A percentile compares a stretch with the other conserved stretches of the same genome.
Evolutionary conservation across 2,329 filamentous ascomycete species (phyloP).

Genomic region (Aureobasidium sp.): DNA sequence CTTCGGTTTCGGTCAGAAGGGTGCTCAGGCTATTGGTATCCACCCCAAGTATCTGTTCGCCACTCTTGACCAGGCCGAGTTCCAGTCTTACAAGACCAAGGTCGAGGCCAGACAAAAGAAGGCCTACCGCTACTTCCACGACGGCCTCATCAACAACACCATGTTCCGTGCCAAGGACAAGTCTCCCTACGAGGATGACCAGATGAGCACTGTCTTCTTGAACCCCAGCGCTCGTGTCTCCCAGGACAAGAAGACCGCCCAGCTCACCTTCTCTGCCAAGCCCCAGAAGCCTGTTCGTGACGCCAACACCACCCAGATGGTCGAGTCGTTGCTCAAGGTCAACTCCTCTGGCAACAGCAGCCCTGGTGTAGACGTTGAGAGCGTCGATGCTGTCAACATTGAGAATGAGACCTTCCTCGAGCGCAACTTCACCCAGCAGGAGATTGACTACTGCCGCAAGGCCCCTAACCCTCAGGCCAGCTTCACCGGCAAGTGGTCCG

Average conservation of each 20-base stretch:
- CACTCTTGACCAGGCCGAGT: constrained; percentile 81
- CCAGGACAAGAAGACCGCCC: constrained; percentile 77
- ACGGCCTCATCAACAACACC: constrained; percentile 94
- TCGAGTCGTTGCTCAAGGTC: constrained; percentile 67
- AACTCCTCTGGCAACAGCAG: constrained; percentile 54
- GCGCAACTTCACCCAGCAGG: constrained; percentile 82
- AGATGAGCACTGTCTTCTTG: constrained; percentile 81
- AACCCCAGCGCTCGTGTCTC: constrained; percentile 86
- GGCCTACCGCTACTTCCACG: constrained; percentile 97
- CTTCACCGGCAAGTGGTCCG: constrained; percentile 92
- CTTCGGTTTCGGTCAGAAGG: constrained; percentile 99
- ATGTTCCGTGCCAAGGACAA: constrained; percentile 94
- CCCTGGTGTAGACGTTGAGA: constrained; percentile 91
- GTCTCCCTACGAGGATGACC: constrained; percentile 81
- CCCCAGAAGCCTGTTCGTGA: constrained; percentile 59
- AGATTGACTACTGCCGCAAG: constrained; percentile 80
- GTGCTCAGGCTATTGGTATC: constrained; percentile 92
- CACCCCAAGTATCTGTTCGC: constrained; percentile 95
- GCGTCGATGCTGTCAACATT: constrained; percentile 79
- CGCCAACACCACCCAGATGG: constrained; percentile 64
- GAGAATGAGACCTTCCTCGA: constrained; percentile 90
- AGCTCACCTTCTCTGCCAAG: constrained; percentile 64
- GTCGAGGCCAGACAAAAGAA: constrained; percentile 95
- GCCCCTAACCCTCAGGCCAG: constrained; percentile 76
- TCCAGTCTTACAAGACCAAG: constrained; percentile 75